Base-by-base conservation (phyloP, 2,329 filamentous ascomycete genomes). In the Curvularia sp. region DNA sequence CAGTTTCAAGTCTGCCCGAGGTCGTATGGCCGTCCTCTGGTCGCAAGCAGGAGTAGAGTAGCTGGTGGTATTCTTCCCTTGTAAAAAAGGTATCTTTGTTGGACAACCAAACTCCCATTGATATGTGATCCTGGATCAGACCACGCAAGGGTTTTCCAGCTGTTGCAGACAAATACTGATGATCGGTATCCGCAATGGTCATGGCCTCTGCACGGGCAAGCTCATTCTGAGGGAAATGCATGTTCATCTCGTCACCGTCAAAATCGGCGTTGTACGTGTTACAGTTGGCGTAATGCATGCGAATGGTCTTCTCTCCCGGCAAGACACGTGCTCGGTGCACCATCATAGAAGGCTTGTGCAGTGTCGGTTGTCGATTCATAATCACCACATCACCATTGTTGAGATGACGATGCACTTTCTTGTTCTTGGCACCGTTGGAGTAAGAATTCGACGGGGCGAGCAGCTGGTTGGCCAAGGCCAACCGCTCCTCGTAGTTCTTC, bases 191-290 rank as follows among this genome's bases (percentile, higher is more conserved):
- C 38, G 95, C 95, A 70, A 99, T 89, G 67, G 93, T 91, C 66
- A 96, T 85, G 1, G 95, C 95, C 80, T 99, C 95, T 2, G 94
- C 91, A 67, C 95, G 86, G 15, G 95, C 95, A 64, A 98, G 84
- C 75, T 98, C 96, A 68, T 97, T 98, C 70, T 99, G 95, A 1
- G 95, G 95, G 73, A 99, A 98, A 79, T 99, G 95, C 93, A 99
- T 96, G 77, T 99, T 99, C 95, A 99, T 99, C 78, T 99, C 95
- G 75, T 99, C 95, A 77, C 95, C 95, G 73, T 99, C 96, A 74
- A 99, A 99, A 84, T 99, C 95, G 31, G 95, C 95, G 70, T 99
- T 99, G 83, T 99, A 99, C 0, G 95, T 97, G 74, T 99, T 99
- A 78, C 95, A 98, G 77, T 99, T 99, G 70, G 95, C 94, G 79